Base-by-base conservation (phyloP, 1,284 basidiomycete genomes). In the Ganoderma resinaceum region DNA sequence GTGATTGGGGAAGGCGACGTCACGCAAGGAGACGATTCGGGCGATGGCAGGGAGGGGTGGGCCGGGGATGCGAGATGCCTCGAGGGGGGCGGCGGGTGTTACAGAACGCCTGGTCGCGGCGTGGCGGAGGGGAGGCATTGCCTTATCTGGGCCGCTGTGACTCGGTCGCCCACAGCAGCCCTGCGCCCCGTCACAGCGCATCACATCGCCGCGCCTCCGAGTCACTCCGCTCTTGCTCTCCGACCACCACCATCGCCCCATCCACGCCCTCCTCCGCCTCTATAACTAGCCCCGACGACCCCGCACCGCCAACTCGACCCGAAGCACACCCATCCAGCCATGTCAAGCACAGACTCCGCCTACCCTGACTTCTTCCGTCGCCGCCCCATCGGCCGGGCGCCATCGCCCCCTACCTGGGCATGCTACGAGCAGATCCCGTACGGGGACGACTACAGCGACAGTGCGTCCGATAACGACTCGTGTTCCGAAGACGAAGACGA, bases 371-470 rank as follows among this genome's bases (percentile, higher is more conserved):
- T 87, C 79, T 90, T 88, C 80, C 87, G 90, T 66, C 87, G 89
- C 66, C 90, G 92, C 71, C 86, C 87, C 60, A 87, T 93, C 75
- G 91, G 92, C 35, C 87, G 92, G 67, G 92, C 92, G 59, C 89
- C 92, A 31, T 93, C 91, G 6, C 92, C 92, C 2, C 91, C 92
- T 40, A 93, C 91, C 0, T 93, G 91, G 92, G 91, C 91, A 20
- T 94, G 91, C 84, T 94, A 94, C 80, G 92, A 94, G 84, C 91
- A 93, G 85, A 93, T 93, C 77, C 89, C 89, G 66, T 88, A 86
- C 68, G 85, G 85, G 66, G 78, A 79, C 67, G 80, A 78, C 63
- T 81, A 79, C 74, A 84, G 82, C 76, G 83, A 84, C 33, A 83
- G 80, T 66, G 85, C 72, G 40, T 79, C 79, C 46, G 79, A 83